Evolutionary conservation across 192 early-diverging fungal species (phyloP).

Genomic region (Linnemannia hyalina): DNA sequence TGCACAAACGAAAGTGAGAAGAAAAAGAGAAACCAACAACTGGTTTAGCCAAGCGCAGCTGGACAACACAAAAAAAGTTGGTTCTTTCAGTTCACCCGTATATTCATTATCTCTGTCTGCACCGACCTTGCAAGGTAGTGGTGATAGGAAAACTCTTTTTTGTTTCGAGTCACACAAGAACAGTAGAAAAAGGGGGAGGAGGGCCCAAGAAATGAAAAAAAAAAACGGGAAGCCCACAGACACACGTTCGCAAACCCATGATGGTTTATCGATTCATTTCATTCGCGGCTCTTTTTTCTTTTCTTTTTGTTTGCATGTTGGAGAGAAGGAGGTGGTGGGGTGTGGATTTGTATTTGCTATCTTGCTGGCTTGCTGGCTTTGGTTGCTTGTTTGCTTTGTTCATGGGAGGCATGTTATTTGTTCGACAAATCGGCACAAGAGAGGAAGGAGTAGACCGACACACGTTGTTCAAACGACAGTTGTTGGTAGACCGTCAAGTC

Average conservation of each 20-base stretch:
- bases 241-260: background rate
- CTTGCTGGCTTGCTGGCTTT: background rate
- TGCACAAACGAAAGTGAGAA: background rate
- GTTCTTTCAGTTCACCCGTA: background rate
- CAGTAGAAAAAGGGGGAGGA: background rate
- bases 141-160: background rate
- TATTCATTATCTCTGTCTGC: background rate
- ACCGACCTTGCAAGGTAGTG: background rate
- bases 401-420: background rate
- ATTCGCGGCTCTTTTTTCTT: background rate
- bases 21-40: background rate
- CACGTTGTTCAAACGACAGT: background rate
- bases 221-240: background rate
- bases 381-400: background rate
- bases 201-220: background rate
- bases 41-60: conserved; percentile 9
- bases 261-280: conserved; percentile 9
- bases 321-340: background rate
- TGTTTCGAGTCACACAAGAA: conserved; percentile 3
- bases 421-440: background rate
- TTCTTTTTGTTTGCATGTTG: background rate
- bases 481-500: no score
- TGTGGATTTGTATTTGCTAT: background rate
- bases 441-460: background rate
- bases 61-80: background rate